These are phyloP conservation scores for Phytophthora quininea DNA, from an alignment of 352 stramenopile genomes.

Conservation along the genomic window DNA sequence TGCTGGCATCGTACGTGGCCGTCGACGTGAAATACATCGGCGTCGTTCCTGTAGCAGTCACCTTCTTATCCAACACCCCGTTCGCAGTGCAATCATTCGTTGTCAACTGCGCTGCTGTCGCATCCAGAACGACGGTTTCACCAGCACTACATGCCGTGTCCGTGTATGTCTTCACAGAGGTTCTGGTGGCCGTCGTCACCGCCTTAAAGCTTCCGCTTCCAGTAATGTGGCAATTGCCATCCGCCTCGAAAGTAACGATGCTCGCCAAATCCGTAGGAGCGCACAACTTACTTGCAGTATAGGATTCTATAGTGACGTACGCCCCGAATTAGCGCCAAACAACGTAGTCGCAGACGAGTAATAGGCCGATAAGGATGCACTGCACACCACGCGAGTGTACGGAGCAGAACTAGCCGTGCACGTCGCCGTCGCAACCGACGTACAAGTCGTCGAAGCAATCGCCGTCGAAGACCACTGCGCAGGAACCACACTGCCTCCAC, in stretches of 20 bases:
- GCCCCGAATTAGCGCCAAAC: neutral
- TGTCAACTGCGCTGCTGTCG: too few species aligned
- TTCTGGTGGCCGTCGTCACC: neutral
- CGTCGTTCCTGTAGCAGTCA: too few species aligned
- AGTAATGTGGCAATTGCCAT: neutral
- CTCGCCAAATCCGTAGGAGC: neutral
- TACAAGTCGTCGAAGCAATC: too few species aligned
- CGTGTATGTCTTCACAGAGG: neutral
- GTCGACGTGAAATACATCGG: too few species aligned
- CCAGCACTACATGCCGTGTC: neutral
- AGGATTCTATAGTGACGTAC: slow-evolving; percentile 2
- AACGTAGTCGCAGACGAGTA: too few species aligned
- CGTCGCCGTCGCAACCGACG: too few species aligned
- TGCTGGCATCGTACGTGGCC: too few species aligned
- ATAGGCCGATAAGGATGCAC: too few species aligned
- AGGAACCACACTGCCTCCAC: too few species aligned
- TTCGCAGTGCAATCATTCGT: neutral
- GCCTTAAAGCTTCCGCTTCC: neutral
- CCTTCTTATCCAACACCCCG: neutral
- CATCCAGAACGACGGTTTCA: neutral
- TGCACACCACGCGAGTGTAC: too few species aligned
- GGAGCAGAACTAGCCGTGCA: neutral
- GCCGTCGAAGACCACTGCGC: too few species aligned
- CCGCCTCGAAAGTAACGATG: neutral
- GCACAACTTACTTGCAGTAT: neutral